Base-by-base conservation (phyloP, 441 rosid genomes). In the Croton setiger region DNA sequence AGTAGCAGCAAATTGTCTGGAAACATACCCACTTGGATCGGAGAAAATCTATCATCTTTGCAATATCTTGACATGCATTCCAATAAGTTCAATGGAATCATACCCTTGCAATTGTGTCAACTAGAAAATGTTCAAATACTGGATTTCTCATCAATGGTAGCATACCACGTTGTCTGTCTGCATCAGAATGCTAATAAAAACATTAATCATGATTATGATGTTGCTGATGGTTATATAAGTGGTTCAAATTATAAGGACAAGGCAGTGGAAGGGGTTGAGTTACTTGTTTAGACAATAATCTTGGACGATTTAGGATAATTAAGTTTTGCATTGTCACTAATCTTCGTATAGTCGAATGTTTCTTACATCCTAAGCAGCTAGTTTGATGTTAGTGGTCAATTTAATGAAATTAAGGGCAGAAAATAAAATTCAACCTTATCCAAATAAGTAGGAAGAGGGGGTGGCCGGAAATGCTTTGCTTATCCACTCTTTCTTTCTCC, bases 381-480 rank as follows among this genome's bases (percentile, higher is more conserved):
- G 31, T 27, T 27, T 27, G 31, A 27, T 27, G 1, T 13, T 12
- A n/a, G 2, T 27, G 37, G 60, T 56, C 36, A 27, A 27, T 31
- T 56, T n/a, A 2, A 7, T 56, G 7, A 18, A 52, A 18, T 52
- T 52, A 7, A 52, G 12, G 55, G 27, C 11, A 15, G 51, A 11
- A 52, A 52, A 20, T 20, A 11, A 52, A 57, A 57, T 14, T 8
- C 61, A 33, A 4, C 47, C 31, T 4, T 37, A 60, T 60, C 63
- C 63, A 60, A 37, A 1, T 13, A 27, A 12, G 35, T 17, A n/a
- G n/a, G n/a, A n/a, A n/a, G 75, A 53, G 69, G 63, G 82, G 62
- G 78, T 81, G 87, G 88, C 76, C 55, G 68, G 39, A 55, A 77
- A 75, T 20, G 58, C 23, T 76, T 75, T 41, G 75, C 85, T 88